phyloP scores from a whole-genome alignment of 768 basidiomycete genomes.

The Mycena pura region DNA sequence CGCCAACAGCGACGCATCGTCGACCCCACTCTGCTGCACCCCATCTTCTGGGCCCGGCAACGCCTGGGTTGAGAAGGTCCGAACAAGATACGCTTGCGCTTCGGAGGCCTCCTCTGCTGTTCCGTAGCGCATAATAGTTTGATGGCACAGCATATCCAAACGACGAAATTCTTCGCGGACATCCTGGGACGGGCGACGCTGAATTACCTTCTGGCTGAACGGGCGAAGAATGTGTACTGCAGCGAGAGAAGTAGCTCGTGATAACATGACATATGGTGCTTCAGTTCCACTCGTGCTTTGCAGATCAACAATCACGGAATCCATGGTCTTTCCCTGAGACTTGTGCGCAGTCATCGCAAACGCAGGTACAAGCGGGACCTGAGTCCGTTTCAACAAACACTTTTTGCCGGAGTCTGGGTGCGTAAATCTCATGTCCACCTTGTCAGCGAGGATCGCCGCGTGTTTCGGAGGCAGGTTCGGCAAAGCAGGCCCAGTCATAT shows the following conservation, averaged over 20 bases:
- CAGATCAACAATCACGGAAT: background rate
- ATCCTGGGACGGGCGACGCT: background rate
- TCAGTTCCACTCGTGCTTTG: conserved; percentile 1
- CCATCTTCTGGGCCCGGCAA: background rate
- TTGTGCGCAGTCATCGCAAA: conserved; percentile 11
- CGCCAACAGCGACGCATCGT: too few relatives aligned
- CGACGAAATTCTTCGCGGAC: background rate
- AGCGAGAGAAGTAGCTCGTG: background rate
- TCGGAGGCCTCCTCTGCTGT: background rate
- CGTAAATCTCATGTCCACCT: background rate
- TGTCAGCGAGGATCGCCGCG: background rate
- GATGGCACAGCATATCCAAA: background rate
- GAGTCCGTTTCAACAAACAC: background rate
- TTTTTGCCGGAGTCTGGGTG: background rate
- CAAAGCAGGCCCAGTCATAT: background rate
- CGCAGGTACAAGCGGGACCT: background rate
- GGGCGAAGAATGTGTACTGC: background rate
- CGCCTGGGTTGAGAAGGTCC: background rate
- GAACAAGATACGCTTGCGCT: background rate
- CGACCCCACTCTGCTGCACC: too few relatives aligned
- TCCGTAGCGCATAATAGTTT: conserved; percentile 1
- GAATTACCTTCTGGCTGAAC: background rate
- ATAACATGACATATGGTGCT: conserved; percentile 7
- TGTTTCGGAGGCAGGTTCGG: background rate
- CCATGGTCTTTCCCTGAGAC: conserved; percentile 2